Evolutionary conservation across 2,329 filamentous ascomycete species (phyloP).

Genomic region (Neoascochyta sp.): DNA sequence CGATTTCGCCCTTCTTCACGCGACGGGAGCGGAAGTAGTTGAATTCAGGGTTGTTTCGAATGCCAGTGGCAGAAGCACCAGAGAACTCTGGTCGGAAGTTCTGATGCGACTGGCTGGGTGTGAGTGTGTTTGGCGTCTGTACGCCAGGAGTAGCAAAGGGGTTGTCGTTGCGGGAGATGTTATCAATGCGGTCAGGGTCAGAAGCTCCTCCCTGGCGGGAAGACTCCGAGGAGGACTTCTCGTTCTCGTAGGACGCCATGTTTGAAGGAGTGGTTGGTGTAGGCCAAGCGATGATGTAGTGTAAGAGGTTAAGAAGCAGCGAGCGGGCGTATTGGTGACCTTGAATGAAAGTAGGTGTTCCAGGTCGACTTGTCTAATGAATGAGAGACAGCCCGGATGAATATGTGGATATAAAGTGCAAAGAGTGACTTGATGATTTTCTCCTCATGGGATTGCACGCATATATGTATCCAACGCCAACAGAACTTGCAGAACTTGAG

Average conservation of each 20-base stretch:
- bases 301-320: conserved; percentile 1
- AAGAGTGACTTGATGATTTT: conserved; percentile 6
- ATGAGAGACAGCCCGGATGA: too few species aligned
- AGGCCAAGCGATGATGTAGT: conserved; percentile 1
- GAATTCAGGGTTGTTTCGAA: conserved; percentile 7
- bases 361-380: too few species aligned
- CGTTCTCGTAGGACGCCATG: conserved; percentile 8
- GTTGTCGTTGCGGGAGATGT: conserved; percentile 4
- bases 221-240: conserved; percentile 7
- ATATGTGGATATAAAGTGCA: too few species aligned
- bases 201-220: too few species aligned
- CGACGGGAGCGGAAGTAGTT: conserved; percentile 67
- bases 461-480: too few species aligned
- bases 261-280: conserved; percentile 1
- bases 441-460: too few species aligned
- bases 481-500: too few species aligned
- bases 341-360: too few species aligned
- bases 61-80: conserved; percentile 9
- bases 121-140: conserved; percentile 10
- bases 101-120: conserved; percentile 7
- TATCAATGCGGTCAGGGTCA: conserved; percentile 8
- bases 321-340: too few species aligned
- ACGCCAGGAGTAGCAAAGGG: conserved; percentile 15
- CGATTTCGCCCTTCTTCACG: conserved; percentile 67
- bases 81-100: conserved; percentile 9